Evolutionary conservation across 116 monocot genomes (phyloP).

Genomic region (Iris pallida): DNA sequence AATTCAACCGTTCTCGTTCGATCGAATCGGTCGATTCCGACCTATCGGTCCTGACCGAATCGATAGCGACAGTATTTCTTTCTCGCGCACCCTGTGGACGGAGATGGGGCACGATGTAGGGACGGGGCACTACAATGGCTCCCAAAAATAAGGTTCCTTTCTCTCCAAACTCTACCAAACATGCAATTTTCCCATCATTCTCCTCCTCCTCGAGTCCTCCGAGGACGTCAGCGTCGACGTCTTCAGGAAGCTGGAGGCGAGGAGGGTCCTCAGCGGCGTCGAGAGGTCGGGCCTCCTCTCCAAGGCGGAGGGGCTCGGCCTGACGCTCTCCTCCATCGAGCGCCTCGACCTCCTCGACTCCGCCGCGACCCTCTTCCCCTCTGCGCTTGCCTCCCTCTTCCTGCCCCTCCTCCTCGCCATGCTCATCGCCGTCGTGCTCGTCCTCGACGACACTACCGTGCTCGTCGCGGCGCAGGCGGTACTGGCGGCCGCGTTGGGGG

Average conservation of each 20-base stretch:
- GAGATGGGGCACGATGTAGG: no score
- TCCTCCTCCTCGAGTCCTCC: slow-evolving; percentile 56
- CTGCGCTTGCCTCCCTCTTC: slow-evolving; percentile 65
- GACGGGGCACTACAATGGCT: no score
- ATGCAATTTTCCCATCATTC: no score
- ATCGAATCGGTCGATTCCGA: no score
- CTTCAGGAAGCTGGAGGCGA: slow-evolving; percentile 72
- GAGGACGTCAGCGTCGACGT: slow-evolving; percentile 75
- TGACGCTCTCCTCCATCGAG: slow-evolving; percentile 89
- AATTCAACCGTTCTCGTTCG: no score
- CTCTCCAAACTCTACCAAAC: no score
- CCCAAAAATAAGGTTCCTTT: no score
- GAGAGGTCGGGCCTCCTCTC: slow-evolving; percentile 90
- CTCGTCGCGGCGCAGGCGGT: slow-evolving; percentile 57
- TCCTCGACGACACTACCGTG: slow-evolving; percentile 63
- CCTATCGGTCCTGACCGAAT: no score
- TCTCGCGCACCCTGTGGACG: no score
- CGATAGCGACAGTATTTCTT: no score
- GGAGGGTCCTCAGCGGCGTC: slow-evolving; percentile 74
- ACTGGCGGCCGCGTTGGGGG: slow-evolving; percentile 41
- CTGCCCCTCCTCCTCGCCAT: slow-evolving; percentile 66
- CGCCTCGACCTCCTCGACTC: slow-evolving; percentile 73
- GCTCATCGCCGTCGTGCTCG: slow-evolving; percentile 48
- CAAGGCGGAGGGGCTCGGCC: slow-evolving; percentile 77
- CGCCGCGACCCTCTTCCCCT: slow-evolving; percentile 53